Percentiles rank a stretch among this genome's conserved stretches.
These are phyloP conservation scores for Ochetophila trinervis DNA, from an alignment of 306 rosid species.

Conservation along the genomic window DNA sequence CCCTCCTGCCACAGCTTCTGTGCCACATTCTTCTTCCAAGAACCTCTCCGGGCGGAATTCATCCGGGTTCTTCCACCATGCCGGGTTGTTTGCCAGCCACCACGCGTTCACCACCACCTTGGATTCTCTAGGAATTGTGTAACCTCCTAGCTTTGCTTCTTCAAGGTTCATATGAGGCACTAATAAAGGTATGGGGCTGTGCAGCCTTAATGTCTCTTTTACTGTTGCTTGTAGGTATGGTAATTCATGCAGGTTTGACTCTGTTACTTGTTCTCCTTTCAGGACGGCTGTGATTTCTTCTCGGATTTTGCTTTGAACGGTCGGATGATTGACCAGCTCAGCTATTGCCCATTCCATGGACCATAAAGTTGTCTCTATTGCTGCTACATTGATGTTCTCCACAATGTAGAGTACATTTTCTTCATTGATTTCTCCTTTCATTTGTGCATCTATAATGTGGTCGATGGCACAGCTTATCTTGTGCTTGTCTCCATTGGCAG, in stretches of 20 bases:
- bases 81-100: constrained; percentile 84
- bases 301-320: constrained; percentile 55
- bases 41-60: constrained; percentile 83
- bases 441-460: constrained; percentile 73
- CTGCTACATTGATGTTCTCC: constrained; percentile 79
- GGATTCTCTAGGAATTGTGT: constrained; percentile 63
- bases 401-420: constrained; percentile 74
- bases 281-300: constrained; percentile 58
- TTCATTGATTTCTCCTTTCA: constrained; percentile 76
- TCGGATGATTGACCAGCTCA: constrained; percentile 70
- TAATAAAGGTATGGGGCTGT: constrained; percentile 67
- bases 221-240: constrained; percentile 74
- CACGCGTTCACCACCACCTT: constrained; percentile 88
- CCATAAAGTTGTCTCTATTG: constrained; percentile 84
- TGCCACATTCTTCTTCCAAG: constrained; percentile 57
- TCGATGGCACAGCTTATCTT: constrained; percentile 77
- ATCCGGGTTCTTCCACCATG: constrained; percentile 69
- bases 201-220: constrained; percentile 72
- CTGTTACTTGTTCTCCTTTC: constrained; percentile 49
- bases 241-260: constrained; percentile 56
- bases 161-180: constrained; percentile 95
- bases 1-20: constrained; percentile 62
- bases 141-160: constrained; percentile 69
- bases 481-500: constrained; percentile 59
- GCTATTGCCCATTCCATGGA: constrained; percentile 95